phyloP scores from a whole-genome alignment of 202 grass and related monocot species.

The Musa balbisiana region DNA sequence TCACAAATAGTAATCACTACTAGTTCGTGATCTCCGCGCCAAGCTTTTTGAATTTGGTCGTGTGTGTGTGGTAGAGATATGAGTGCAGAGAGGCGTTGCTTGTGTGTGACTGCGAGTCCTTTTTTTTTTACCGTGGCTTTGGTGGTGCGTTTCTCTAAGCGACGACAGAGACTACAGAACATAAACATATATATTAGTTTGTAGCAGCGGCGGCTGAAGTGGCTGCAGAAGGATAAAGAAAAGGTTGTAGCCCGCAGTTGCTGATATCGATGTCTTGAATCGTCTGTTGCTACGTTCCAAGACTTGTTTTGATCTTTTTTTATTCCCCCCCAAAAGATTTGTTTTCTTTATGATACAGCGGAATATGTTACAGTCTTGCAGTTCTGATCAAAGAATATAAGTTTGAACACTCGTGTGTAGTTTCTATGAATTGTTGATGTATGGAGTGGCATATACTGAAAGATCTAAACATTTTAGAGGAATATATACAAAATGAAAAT shows the following conservation, averaged over 20 bases:
- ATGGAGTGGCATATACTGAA: too few relatives aligned
- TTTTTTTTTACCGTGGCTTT: not conserved
- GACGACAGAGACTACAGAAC: slow-evolving; percentile 1
- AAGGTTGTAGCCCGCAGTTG: slow-evolving; percentile 7
- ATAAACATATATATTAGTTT: not conserved
- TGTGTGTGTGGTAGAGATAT: not conserved
- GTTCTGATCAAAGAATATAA: too few relatives aligned
- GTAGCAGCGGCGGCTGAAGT: slow-evolving; percentile 8
- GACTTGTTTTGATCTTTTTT: too few relatives aligned
- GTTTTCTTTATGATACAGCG: too few relatives aligned
- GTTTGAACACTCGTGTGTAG: too few relatives aligned
- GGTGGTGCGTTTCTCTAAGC: not conserved
- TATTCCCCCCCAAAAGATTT: too few relatives aligned
- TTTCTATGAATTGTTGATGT: too few relatives aligned
- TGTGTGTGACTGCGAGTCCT: not conserved
- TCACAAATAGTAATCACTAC: not conserved
- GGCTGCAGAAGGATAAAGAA: not conserved
- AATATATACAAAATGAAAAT: too few relatives aligned
- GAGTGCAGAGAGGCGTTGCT: not conserved
- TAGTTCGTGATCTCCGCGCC: not conserved
- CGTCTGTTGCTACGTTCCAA: too few relatives aligned
- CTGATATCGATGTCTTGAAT: not conserved
- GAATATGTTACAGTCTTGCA: too few relatives aligned
- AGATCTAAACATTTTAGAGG: too few relatives aligned
- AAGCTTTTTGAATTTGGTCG: slow-evolving; percentile 2